These are phyloP conservation scores for Chalciporus chontae DNA, from an alignment of 768 basidiomycete genomes.

Conservation along the genomic window DNA sequence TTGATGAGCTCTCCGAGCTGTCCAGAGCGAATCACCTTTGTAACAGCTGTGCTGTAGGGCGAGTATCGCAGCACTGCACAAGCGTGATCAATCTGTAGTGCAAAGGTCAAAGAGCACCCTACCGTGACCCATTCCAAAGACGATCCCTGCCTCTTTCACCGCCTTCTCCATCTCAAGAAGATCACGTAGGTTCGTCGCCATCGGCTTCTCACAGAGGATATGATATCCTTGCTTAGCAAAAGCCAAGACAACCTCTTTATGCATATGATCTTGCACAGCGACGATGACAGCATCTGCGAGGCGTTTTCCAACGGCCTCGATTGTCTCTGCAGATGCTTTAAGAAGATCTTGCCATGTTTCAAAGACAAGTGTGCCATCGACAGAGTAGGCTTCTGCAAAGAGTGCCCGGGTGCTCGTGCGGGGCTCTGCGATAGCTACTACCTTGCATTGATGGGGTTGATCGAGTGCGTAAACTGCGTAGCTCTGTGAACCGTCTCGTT, in stretches of 20 bases:
- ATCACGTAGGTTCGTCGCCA: slow-evolving; percentile 73
- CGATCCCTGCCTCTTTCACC: slow-evolving; percentile 61
- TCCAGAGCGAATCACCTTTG: slow-evolving; percentile 66
- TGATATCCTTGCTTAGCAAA: slow-evolving; percentile 83
- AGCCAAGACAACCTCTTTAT: slow-evolving; percentile 66
- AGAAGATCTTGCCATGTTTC: slow-evolving; percentile 67
- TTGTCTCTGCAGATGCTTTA: slow-evolving; percentile 62
- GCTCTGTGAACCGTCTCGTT: slow-evolving; percentile 34
- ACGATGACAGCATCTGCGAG: slow-evolving; percentile 82
- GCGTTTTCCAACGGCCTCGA: slow-evolving; percentile 59
- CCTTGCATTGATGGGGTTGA: slow-evolving; percentile 61
- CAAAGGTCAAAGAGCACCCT: slow-evolving; percentile 10
- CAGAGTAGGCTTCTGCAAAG: slow-evolving; percentile 53
- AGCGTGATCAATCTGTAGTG: background rate
- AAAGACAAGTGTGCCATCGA: slow-evolving; percentile 72
- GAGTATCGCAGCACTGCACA: slow-evolving; percentile 79
- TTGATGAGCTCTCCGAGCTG: slow-evolving; percentile 77
- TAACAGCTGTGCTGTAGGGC: slow-evolving; percentile 71
- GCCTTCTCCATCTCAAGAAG: slow-evolving; percentile 74
- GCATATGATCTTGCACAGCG: slow-evolving; percentile 78
- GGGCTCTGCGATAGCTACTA: slow-evolving; percentile 86
- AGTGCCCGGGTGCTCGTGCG: slow-evolving; percentile 57
- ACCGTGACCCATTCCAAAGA: slow-evolving; percentile 91
- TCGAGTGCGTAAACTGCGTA: slow-evolving; percentile 63
- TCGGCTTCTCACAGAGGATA: slow-evolving; percentile 90